Evolutionary conservation across 2,329 filamentous ascomycete genomes (phyloP).

Genomic region (Rhynchosporium secalis): DNA sequence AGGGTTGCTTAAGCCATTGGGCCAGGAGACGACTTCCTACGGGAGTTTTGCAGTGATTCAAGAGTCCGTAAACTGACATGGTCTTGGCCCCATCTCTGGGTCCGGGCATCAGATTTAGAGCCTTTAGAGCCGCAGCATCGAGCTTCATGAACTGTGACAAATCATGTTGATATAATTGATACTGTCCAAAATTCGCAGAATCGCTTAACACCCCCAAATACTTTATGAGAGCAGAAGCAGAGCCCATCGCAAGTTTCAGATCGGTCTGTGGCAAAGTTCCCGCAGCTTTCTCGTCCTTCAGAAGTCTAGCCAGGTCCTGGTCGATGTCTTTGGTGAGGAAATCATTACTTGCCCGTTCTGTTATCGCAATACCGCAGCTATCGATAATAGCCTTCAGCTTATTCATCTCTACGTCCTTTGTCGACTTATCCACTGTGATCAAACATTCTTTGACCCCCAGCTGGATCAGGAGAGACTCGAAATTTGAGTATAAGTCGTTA

Average conservation of each 20-base stretch:
- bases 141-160: slow-evolving; percentile 97
- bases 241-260: slow-evolving; percentile 92
- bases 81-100: slow-evolving; percentile 92
- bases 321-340: slow-evolving; percentile 93
- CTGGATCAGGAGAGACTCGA: slow-evolving; percentile 94
- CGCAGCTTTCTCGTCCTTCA: slow-evolving; percentile 81
- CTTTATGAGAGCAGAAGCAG: slow-evolving; percentile 89
- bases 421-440: slow-evolving; percentile 73
- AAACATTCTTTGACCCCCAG: slow-evolving; percentile 93
- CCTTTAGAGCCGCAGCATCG: slow-evolving; percentile 89
- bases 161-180: slow-evolving; percentile 95
- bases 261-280: slow-evolving; percentile 85
- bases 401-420: slow-evolving; percentile 83
- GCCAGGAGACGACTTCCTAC: slow-evolving; percentile 85
- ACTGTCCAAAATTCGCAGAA: slow-evolving; percentile 93
- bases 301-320: slow-evolving; percentile 82
- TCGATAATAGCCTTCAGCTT: slow-evolving; percentile 89
- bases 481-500: slow-evolving; percentile 97
- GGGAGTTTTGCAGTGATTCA: slow-evolving; percentile 98
- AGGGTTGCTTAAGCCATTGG: slow-evolving; percentile 96
- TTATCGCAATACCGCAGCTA: slow-evolving; percentile 86
- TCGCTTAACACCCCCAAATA: slow-evolving; percentile 91
- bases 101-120: slow-evolving; percentile 95
- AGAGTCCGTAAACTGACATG: slow-evolving; percentile 91
- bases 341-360: slow-evolving; percentile 73